A percentile compares a stretch with the other conserved stretches of the same genome.
These are phyloP conservation scores for Magnolia kwangsiensis DNA, from an alignment of 164 flowering plant genomes.

Conservation along the genomic window DNA sequence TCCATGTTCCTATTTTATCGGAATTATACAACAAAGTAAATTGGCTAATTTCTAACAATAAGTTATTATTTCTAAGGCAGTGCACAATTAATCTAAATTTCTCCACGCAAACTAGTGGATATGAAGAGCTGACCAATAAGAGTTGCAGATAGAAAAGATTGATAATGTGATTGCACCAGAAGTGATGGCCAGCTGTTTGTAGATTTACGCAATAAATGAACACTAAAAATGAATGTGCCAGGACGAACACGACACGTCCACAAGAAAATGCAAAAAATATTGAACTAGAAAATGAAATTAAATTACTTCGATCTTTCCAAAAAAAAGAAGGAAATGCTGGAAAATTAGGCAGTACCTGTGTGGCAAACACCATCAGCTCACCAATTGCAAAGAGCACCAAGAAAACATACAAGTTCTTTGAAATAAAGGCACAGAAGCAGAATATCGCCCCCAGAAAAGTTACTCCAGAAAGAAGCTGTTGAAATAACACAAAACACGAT, in stretches of 20 bases:
- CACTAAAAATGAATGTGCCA: background rate
- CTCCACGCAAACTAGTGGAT: too few relatives aligned
- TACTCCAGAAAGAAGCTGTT: constrained; percentile 84
- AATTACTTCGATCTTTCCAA: background rate
- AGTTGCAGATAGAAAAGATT: background rate
- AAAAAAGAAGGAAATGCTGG: background rate
- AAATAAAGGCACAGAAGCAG: constrained; percentile 80
- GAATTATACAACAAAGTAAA: background rate
- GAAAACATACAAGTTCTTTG: constrained; percentile 61
- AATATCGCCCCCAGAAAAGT: constrained; percentile 79
- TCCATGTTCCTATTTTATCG: background rate
- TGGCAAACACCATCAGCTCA: constrained; percentile 81
- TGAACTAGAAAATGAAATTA: background rate
- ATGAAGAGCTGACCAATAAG: too few relatives aligned
- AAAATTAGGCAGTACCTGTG: constrained; percentile 56
- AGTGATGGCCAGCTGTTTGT: background rate
- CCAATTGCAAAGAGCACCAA: constrained; percentile 71
- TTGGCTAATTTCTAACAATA: background rate
- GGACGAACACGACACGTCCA: background rate
- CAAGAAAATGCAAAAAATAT: background rate
- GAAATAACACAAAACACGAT: background rate
- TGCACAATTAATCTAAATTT: background rate
- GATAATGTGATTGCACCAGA: background rate
- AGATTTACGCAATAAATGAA: background rate
- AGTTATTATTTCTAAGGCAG: background rate